Evolutionary conservation across 2,329 filamentous ascomycete species (phyloP), one percentile per base, ranked within the genome.

Genomic region (Cryphonectria japonica): DNA sequence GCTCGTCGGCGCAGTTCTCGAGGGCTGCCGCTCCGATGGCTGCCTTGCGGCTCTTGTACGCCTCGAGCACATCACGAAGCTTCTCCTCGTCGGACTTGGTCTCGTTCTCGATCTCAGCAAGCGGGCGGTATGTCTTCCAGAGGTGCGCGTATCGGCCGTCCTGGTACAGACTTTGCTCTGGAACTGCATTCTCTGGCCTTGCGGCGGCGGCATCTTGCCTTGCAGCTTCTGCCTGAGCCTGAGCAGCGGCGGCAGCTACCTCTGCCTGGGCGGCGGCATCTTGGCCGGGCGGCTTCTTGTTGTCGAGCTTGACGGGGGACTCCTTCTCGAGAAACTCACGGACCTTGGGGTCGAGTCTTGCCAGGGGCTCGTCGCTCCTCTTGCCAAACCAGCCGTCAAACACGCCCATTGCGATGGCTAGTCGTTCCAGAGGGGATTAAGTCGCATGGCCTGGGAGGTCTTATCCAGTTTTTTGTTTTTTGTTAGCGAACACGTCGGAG

Each of bases 1-100:
- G 94, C 79, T 97, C 93, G 72, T 95, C 81, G 0, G 94, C 92
- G 81, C 96, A 99, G 80, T 98, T 99, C 83, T 99, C 96, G 78
- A 97, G 85, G 13, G 95, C 95, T 0, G 94, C 93, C 59, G 88
- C 86, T 41, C 93, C 93, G 73, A 98, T 93, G 69, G 89, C 87
- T 46, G 89, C 87, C 79, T 92, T 93, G 73, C 94, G 90, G 78
- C 93, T 89, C 80, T 97, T 97, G 86, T 91, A 97, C 8, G 89
- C 91, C 68, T 95, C 92, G 67, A 98, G 84, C 69, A 98, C 90
- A 78, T 93, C 90, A 79, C 88, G 86, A 75, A 97, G 86, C 79
- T 92, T 92, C 78, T 97, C 94, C 77, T 94, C 90, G 76, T 96
- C 92, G 54, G 88, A 89, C 79, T 92, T 92, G 29, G 86, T 85